These are phyloP conservation scores for Tetragonia tetragonoides DNA, from an alignment of 148 eudicot genomes.

Conservation along the genomic window DNA sequence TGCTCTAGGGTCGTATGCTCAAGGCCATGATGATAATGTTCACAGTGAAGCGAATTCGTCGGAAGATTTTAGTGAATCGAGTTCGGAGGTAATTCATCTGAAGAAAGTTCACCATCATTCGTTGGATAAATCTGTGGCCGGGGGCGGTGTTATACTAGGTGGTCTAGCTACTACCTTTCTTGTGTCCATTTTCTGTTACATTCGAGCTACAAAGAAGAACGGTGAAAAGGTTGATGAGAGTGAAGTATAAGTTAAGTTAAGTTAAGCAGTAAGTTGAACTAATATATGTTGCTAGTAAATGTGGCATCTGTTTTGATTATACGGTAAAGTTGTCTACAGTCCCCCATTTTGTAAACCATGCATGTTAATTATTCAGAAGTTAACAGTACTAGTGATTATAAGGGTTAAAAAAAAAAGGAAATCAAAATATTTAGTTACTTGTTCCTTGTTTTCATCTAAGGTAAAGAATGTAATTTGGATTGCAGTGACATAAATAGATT, in stretches of 20 bases:
- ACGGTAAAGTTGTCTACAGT: neutral
- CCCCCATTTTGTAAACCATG: too few relatives aligned
- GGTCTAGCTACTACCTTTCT: conserved; percentile 46
- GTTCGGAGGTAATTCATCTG: conserved; percentile 6
- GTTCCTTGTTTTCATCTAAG: too few relatives aligned
- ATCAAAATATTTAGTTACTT: too few relatives aligned
- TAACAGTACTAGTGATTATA: too few relatives aligned
- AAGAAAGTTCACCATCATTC: conserved; percentile 25
- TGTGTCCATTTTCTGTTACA: conserved; percentile 46
- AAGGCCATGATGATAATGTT: too few relatives aligned
- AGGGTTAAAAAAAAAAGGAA: too few relatives aligned
- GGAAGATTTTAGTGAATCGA: neutral
- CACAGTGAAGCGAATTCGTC: conserved; percentile 1
- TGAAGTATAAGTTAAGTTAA: neutral
- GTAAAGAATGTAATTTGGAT: too few relatives aligned
- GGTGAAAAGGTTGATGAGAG: neutral
- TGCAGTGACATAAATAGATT: too few relatives aligned
- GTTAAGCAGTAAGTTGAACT: too few relatives aligned
- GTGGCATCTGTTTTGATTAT: too few relatives aligned
- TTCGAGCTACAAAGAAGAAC: conserved; percentile 47
- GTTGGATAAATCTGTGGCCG: conserved; percentile 40
- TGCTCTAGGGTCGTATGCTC: conserved; percentile 9
- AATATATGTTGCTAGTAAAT: too few relatives aligned
- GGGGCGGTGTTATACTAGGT: conserved; percentile 56
- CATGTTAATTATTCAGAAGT: too few relatives aligned